Percentiles rank a stretch among this genome's conserved stretches.
Evolutionary conservation across 176 grass and related monocot genomes (phyloP).

Genomic region (Avena insularis): DNA sequence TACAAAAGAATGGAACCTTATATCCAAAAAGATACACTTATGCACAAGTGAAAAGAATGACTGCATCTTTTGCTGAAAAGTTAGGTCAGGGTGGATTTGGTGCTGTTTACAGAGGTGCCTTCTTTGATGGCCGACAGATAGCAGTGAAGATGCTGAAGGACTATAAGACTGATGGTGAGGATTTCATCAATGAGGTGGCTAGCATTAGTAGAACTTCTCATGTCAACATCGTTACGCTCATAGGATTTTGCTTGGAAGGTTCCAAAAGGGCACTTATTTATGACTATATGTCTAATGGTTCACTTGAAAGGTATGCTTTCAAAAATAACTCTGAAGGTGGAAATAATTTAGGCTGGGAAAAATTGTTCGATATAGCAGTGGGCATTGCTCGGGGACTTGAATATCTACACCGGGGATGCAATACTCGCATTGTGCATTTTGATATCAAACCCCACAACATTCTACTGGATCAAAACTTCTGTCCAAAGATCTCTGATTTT

Average conservation of each 20-base stretch:
- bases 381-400: slow-evolving; percentile 58
- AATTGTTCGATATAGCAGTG: slow-evolving; percentile 51
- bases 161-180: slow-evolving; percentile 41
- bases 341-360: slow-evolving; percentile 39
- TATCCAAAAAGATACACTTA: slow-evolving; percentile 48
- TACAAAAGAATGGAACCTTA: slow-evolving; percentile 41
- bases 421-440: slow-evolving; percentile 47
- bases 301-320: slow-evolving; percentile 45
- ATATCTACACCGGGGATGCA: slow-evolving; percentile 51
- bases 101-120: slow-evolving; percentile 38
- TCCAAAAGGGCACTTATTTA: slow-evolving; percentile 61
- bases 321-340: background rate
- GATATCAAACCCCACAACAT: slow-evolving; percentile 58
- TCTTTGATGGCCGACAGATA: slow-evolving; percentile 21
- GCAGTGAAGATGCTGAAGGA: slow-evolving; percentile 52
- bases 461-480: slow-evolving; percentile 42
- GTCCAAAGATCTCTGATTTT: slow-evolving; percentile 52
- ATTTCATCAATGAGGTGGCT: slow-evolving; percentile 61
- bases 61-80: slow-evolving; percentile 48
- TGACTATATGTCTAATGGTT: slow-evolving; percentile 59
- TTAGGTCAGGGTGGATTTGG: slow-evolving; percentile 65
- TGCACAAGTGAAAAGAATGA: slow-evolving; percentile 53
- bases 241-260: slow-evolving; percentile 53
- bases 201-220: slow-evolving; percentile 59
- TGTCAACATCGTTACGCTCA: slow-evolving; percentile 51